These are phyloP conservation scores for Pseudogymnoascus verrucosus DNA, from an alignment of 2,329 filamentous ascomycete genomes.

Conservation along the genomic window DNA sequence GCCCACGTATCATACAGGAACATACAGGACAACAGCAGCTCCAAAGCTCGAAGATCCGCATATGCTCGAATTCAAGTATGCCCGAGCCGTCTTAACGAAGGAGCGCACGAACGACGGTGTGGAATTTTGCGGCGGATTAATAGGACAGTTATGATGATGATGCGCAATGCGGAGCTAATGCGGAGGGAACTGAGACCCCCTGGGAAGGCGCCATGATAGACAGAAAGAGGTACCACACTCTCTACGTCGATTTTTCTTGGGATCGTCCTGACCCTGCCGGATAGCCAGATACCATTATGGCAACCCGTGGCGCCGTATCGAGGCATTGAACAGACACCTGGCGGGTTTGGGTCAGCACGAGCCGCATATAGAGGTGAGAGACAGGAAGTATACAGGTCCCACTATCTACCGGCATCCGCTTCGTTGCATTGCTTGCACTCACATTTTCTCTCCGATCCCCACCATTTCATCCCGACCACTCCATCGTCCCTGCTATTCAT, in stretches of 20 bases:
- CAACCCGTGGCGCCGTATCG: background rate
- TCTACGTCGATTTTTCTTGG: background rate
- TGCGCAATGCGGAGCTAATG: background rate
- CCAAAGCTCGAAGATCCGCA: background rate
- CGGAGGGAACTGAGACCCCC: background rate
- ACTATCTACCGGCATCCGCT: conserved; percentile 3
- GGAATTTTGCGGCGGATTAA: background rate
- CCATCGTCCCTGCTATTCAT: background rate
- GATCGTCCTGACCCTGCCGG: background rate
- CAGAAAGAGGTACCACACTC: background rate
- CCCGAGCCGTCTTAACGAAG: background rate
- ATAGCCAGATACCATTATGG: background rate
- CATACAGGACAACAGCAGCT: background rate
- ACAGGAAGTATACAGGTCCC: background rate
- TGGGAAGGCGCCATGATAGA: background rate
- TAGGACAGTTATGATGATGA: background rate
- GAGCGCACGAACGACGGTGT: background rate
- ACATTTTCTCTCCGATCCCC: conserved; percentile 1
- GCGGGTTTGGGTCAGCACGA: background rate
- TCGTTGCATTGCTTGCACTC: background rate
- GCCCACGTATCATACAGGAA: background rate
- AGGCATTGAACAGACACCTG: background rate
- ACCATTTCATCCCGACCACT: background rate
- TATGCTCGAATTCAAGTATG: background rate
- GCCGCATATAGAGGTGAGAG: background rate